These are phyloP conservation scores for Coemansia sp. DNA, from an alignment of 192 early-diverging fungal genomes.

Conservation along the genomic window DNA sequence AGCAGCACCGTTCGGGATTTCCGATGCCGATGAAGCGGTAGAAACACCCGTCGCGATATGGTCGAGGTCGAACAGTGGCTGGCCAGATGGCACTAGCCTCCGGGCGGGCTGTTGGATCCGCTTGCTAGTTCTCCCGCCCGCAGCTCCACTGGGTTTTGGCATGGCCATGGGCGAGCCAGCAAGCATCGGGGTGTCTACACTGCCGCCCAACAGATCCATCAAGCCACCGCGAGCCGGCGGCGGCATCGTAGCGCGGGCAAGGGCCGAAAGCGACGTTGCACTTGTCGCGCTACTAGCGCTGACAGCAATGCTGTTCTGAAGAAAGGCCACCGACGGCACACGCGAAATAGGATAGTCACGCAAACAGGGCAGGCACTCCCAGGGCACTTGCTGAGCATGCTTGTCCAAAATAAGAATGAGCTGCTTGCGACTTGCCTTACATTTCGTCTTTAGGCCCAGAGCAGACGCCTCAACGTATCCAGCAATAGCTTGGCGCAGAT, in stretches of 20 bases:
- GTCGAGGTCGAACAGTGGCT: neutral
- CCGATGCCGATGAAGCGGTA: too few relatives aligned
- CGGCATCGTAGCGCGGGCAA: neutral
- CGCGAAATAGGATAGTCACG: conserved; percentile 74
- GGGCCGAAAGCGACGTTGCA: neutral
- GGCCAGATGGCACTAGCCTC: neutral
- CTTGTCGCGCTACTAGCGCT: neutral
- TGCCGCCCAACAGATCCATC: neutral
- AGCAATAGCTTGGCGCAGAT: conserved; percentile 60
- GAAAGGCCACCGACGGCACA: conserved; percentile 72
- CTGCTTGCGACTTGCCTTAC: conserved; percentile 48
- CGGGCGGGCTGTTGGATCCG: neutral
- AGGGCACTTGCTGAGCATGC: conserved; percentile 79
- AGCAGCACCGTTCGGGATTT: conserved; percentile 15
- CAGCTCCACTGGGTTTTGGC: neutral
- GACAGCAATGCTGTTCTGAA: conserved; percentile 64
- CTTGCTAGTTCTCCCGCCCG: neutral
- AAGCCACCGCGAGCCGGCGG: neutral
- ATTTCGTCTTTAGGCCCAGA: conserved; percentile 24
- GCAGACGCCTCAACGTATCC: conserved; percentile 54
- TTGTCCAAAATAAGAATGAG: conserved; percentile 86
- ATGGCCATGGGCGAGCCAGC: neutral
- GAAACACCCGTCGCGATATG: too few relatives aligned
- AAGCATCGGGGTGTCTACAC: neutral
- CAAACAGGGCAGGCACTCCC: conserved; percentile 82